phyloP scores from a whole-genome alignment of 2,329 filamentous ascomycete species.

The Penicillium nordicum region DNA sequence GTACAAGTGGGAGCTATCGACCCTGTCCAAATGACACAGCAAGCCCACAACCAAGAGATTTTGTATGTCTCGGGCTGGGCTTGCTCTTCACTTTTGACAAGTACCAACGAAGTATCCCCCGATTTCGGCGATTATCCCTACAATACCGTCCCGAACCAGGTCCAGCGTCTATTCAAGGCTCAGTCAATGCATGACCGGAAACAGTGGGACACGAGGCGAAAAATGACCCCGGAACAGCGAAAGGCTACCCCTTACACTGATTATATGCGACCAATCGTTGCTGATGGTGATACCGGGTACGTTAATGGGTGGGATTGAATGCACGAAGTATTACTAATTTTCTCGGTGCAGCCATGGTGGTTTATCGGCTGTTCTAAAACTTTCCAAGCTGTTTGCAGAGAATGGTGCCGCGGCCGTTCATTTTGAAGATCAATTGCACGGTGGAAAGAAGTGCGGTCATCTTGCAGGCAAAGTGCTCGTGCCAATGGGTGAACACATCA shows the following conservation, averaged over 20 bases:
- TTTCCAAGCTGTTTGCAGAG: constrained; percentile 96
- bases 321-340: background rate
- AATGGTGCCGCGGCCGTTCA: constrained; percentile 95
- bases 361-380: constrained; percentile 85
- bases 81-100: constrained; percentile 87
- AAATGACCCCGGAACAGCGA: constrained; percentile 70
- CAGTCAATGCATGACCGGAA: constrained; percentile 96
- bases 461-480: constrained; percentile 94
- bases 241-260: constrained; percentile 77
- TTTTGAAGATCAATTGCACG: constrained; percentile 96
- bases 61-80: constrained; percentile 97
- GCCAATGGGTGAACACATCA: constrained; percentile 92
- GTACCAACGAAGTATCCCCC: constrained; percentile 93
- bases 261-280: constrained; percentile 90
- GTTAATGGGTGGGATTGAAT: constrained; percentile 5
- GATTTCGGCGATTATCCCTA: constrained; percentile 99
- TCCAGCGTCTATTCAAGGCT: constrained; percentile 92
- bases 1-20: constrained; percentile 91
- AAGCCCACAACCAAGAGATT: constrained; percentile 91
- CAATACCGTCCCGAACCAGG: constrained; percentile 97
- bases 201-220: constrained; percentile 81
- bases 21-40: constrained; percentile 99
- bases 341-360: constrained; percentile 68
- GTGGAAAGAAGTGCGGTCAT: constrained; percentile 97
- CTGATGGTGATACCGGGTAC: constrained; percentile 86